A percentile compares a stretch with the other conserved stretches of the same genome.
These are phyloP conservation scores for Tieghemiomyces parasiticus DNA, from an alignment of 192 early-diverging fungal species.

Conservation along the genomic window DNA sequence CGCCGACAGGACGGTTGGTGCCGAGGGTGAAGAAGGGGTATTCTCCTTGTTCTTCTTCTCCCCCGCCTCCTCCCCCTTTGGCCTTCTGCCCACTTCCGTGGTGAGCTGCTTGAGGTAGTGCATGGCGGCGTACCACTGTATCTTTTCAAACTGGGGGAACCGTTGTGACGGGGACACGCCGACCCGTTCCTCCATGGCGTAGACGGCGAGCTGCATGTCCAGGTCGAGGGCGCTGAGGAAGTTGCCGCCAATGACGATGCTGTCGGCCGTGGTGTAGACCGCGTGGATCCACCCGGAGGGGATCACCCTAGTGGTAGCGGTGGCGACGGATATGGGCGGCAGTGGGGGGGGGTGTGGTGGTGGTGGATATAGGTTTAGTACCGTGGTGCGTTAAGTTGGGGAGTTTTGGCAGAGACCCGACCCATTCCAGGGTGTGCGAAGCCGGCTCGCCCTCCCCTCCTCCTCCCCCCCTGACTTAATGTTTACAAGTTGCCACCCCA, in stretches of 20 bases:
- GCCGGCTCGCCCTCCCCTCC: too few species aligned
- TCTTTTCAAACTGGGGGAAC: neutral
- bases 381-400: neutral
- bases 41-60: too few species aligned
- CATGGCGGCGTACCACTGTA: neutral
- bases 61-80: too few species aligned
- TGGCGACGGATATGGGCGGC: neutral
- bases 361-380: neutral
- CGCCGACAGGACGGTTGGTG: too few species aligned
- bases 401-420: neutral
- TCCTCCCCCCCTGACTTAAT: too few species aligned
- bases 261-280: constrained; percentile 73
- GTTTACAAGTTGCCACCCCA: too few species aligned
- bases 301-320: constrained; percentile 45
- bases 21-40: too few species aligned
- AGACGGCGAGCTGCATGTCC: neutral
- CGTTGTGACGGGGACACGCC: neutral
- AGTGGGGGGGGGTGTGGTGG: neutral
- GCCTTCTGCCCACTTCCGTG: too few species aligned
- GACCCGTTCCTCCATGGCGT: constrained; percentile 2
- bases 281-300: constrained; percentile 96
- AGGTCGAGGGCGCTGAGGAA: constrained; percentile 27
- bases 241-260: constrained; percentile 88
- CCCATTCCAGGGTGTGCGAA: constrained; percentile 7
- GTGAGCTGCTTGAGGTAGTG: too few species aligned